Percentiles rank a stretch among this genome's conserved stretches.
phyloP scores from a whole-genome alignment of 2,329 filamentous ascomycete species.

The Aspergillus sp. region DNA sequence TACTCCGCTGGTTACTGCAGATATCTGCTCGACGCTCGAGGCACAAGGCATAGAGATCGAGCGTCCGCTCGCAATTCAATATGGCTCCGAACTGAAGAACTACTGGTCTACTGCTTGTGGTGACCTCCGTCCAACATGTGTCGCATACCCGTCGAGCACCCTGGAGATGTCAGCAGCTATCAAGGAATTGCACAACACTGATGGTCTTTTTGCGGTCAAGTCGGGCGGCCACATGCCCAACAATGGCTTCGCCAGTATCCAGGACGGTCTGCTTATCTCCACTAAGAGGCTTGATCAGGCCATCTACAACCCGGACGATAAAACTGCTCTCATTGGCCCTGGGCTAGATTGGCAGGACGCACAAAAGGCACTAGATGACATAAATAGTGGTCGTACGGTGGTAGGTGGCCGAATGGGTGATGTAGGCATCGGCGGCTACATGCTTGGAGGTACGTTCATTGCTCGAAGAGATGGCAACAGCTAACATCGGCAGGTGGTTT shows the following conservation, averaged over 20 bases:
- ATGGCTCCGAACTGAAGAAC: slow-evolving; percentile 39
- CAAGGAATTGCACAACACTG: slow-evolving; percentile 47
- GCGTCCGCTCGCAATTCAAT: slow-evolving; percentile 32
- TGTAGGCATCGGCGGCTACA: slow-evolving; percentile 50
- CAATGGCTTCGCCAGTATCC: slow-evolving; percentile 47
- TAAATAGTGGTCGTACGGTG: slow-evolving; percentile 27
- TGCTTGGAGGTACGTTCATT: slow-evolving; percentile 42
- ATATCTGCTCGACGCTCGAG: slow-evolving; percentile 43
- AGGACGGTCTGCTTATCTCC: slow-evolving; percentile 44
- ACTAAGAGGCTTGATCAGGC: slow-evolving; percentile 46
- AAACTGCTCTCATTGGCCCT: slow-evolving; percentile 42
- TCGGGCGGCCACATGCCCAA: slow-evolving; percentile 52
- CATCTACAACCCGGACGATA: slow-evolving; percentile 34
- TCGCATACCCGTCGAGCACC: slow-evolving; percentile 49
- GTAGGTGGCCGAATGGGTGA: slow-evolving; percentile 50
- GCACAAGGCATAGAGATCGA: slow-evolving; percentile 35
- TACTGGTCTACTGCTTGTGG: slow-evolving; percentile 51
- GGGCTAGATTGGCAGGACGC: slow-evolving; percentile 38
- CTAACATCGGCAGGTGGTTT: slow-evolving; percentile 29
- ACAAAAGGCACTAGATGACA: slow-evolving; percentile 31
- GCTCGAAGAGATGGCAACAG: slow-evolving; percentile 6
- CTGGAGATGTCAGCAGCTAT: slow-evolving; percentile 56
- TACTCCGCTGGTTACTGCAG: slow-evolving; percentile 23
- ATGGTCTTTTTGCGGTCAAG: slow-evolving; percentile 56
- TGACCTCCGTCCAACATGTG: slow-evolving; percentile 47